A percentile compares a stretch with the other conserved stretches of the same genome.
Evolutionary conservation across 129 eudicot genomes (phyloP).

Genomic region (Flaveria brownii): DNA sequence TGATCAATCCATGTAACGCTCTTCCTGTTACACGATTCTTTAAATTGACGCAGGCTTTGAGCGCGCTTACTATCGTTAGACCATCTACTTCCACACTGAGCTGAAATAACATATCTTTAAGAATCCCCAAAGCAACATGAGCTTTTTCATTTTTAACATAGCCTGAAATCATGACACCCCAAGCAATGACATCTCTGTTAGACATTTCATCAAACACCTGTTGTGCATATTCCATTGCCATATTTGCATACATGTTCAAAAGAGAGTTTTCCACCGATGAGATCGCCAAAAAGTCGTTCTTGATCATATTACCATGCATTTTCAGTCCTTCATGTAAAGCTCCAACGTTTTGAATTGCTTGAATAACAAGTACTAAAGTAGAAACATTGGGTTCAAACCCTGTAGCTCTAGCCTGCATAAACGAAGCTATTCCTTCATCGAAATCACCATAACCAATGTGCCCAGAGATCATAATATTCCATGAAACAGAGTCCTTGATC

Average conservation of each 20-base stretch:
- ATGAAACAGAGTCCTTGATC: conserved; percentile 64
- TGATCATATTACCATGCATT: conserved; percentile 59
- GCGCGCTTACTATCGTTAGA: conserved; percentile 53
- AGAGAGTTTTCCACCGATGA: conserved; percentile 62
- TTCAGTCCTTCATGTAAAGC: conserved; percentile 43
- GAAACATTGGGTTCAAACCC: conserved; percentile 76
- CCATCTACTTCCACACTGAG: conserved; percentile 53
- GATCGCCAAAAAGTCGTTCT: conserved; percentile 42
- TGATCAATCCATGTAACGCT: conserved; percentile 48
- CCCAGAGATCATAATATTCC: conserved; percentile 69
- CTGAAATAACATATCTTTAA: conserved; percentile 47
- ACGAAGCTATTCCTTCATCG: conserved; percentile 49
- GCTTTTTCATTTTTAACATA: conserved; percentile 52
- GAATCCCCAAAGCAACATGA: conserved; percentile 41
- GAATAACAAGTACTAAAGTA: conserved; percentile 67
- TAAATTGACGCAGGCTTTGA: conserved; percentile 63
- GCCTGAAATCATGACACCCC: conserved; percentile 78
- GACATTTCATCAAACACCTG: conserved; percentile 76
- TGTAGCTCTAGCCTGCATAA: conserved; percentile 47
- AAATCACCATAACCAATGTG: conserved; percentile 44
- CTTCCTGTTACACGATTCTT: conserved; percentile 42
- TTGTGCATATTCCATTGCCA: conserved; percentile 50
- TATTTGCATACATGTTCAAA: conserved; percentile 49
- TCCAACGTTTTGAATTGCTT: conserved; percentile 41
- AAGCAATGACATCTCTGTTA: conserved; percentile 74